Conservation (phyloP, 2,329 filamentous ascomycete genomes). For the Magnaporthiopsis incrustans region DNA sequence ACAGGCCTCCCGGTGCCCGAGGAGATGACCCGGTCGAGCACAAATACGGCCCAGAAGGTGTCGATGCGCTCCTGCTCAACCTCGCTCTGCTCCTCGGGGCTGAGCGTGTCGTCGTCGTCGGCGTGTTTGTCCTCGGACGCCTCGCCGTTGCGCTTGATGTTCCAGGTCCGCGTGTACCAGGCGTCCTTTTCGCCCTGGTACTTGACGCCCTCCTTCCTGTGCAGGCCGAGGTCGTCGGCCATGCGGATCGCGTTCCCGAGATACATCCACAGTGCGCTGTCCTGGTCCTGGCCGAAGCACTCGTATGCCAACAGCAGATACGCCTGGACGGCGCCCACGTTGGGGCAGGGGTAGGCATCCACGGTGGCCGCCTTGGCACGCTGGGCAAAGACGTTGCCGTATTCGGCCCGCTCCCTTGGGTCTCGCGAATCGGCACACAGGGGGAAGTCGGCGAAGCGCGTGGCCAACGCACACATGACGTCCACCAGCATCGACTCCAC, state of each 20-base stretch:
- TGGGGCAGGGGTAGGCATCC: slow-evolving; percentile 75
- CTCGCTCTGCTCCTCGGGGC: slow-evolving; percentile 47
- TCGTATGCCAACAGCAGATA: slow-evolving; percentile 80
- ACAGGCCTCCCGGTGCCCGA: slow-evolving; percentile 80
- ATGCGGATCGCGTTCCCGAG: slow-evolving; percentile 79
- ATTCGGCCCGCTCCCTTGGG: slow-evolving; percentile 50
- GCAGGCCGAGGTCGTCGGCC: slow-evolving; percentile 72
- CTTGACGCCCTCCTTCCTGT: slow-evolving; percentile 69
- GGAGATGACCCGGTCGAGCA: slow-evolving; percentile 79
- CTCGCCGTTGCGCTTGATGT: slow-evolving; percentile 25
- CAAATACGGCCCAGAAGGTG: slow-evolving; percentile 85
- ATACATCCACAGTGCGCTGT: slow-evolving; percentile 92
- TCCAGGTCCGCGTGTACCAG: slow-evolving; percentile 38
- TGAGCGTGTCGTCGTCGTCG: slow-evolving; percentile 32
- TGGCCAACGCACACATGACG: slow-evolving; percentile 73
- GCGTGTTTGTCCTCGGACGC: slow-evolving; percentile 25
- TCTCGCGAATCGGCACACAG: slow-evolving; percentile 22
- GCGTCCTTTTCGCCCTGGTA: slow-evolving; percentile 48
- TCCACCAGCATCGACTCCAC: slow-evolving; percentile 81
- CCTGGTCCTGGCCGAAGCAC: slow-evolving; percentile 79
- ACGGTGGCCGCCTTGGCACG: slow-evolving; percentile 76
- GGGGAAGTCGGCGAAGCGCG: slow-evolving; percentile 52
- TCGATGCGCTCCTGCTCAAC: slow-evolving; percentile 77
- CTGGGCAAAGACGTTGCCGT: slow-evolving; percentile 71
- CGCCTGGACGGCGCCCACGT: slow-evolving; percentile 75